Base-by-base conservation (phyloP, 2,329 filamentous ascomycete genomes). In the Herpotrichia juniperi region DNA sequence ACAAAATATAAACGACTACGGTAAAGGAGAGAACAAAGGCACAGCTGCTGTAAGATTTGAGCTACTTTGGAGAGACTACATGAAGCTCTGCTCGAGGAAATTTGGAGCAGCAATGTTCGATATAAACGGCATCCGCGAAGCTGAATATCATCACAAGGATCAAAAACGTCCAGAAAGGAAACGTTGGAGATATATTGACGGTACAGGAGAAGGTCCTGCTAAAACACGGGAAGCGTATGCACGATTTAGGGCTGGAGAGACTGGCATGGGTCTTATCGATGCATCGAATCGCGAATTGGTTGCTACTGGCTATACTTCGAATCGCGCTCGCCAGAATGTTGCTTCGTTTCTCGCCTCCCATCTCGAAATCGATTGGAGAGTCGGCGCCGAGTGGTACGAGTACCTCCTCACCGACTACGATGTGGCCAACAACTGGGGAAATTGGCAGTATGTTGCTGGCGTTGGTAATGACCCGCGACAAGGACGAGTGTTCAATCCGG, bases 321-420 rank as follows among this genome's bases (percentile, higher is more conserved):
- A 92, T 65, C 81, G 89, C 12, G 86, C 88, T 0, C 78, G 90
- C 2, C 89, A 93, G 69, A 92, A 93, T 48, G 87, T 91, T 1
- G 89, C 89, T 0, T 87, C 81, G 14, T 93, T 90, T 67, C 76
- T 93, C 1, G 74, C 88, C 0, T 91, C 90, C 59, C 88, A 91
- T 54, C 76, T 93, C 2, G 80, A 81, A 1, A 85, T 93, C 19
- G 90, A 93, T 71, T 94, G 90, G 90, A 83, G 89, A 0, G 80
- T 90, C 12, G 90, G 90, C 0, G 90, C 89, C 0, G 90, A 93
- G 68, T 93, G 88, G 88, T 93, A 93, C 65, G 90, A 93, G 68
- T 84, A 82, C 66, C 76, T 89, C 65, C 79, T 93, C 2, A 78
- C 87, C 25, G 90, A 94, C 67, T 91, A 93, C 67, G 90, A 93